These are phyloP conservation scores for Tephrocybe sp. DNA, from an alignment of 768 basidiomycete species.

Conservation along the genomic window DNA sequence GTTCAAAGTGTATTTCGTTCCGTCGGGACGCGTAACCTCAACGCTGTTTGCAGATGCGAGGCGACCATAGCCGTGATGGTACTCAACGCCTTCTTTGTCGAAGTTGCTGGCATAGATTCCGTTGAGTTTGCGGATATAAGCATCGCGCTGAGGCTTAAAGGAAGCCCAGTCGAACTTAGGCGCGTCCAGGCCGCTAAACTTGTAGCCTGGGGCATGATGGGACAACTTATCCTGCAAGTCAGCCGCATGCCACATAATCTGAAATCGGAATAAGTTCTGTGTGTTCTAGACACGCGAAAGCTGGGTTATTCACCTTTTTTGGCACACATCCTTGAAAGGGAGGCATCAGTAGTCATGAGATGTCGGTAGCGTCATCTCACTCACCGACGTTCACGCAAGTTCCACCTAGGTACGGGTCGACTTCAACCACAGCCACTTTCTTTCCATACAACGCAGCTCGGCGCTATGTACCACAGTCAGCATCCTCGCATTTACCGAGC, in stretches of 20 bases:
- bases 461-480: conserved; percentile 48
- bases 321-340: conserved; percentile 80
- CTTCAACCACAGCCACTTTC: conserved; percentile 90
- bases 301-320: conserved; percentile 63
- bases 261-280: neutral
- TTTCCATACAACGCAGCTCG: conserved; percentile 91
- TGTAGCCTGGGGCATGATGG: conserved; percentile 72
- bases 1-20: conserved; percentile 67
- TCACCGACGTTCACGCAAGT: conserved; percentile 97
- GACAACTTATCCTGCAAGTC: conserved; percentile 84
- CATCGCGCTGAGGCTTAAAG: conserved; percentile 94
- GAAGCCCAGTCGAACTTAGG: conserved; percentile 84
- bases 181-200: conserved; percentile 58
- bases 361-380: conserved; percentile 26
- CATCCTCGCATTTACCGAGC: neutral
- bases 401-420: conserved; percentile 74
- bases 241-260: conserved; percentile 99
- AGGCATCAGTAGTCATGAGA: neutral
- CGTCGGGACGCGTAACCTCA: conserved; percentile 70
- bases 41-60: conserved; percentile 71
- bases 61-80: conserved; percentile 75
- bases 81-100: conserved; percentile 83
- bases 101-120: conserved; percentile 91
- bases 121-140: conserved; percentile 89
- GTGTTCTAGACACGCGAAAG: neutral